These are phyloP conservation scores for Camellia sinensis DNA, from an alignment of 148 eudicot genomes.

Conservation along the genomic window DNA sequence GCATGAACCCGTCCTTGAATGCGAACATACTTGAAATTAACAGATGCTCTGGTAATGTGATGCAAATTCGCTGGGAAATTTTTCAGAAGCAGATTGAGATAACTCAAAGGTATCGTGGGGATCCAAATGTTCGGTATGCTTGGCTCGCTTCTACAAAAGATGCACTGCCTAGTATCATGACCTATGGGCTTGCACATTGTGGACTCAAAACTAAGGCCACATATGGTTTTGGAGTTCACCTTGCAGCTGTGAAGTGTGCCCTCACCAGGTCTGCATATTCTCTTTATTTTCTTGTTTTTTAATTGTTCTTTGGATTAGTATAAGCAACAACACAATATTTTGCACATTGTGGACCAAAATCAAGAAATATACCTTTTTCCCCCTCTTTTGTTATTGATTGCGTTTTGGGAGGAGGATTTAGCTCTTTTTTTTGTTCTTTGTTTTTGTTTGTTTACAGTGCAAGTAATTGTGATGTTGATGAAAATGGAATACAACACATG, in stretches of 20 bases:
- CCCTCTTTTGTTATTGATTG: no score
- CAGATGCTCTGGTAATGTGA: constrained; percentile 25
- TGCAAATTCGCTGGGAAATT: constrained; percentile 31
- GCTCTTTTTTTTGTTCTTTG: no score
- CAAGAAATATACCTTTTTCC: no score
- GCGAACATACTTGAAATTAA: constrained; percentile 23
- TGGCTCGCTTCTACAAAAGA: constrained; percentile 37
- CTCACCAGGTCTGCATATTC: constrained; percentile 22
- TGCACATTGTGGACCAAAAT: no score
- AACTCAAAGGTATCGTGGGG: constrained; percentile 29
- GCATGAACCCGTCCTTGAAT: constrained; percentile 16
- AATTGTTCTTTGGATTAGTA: background rate
- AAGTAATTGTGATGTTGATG: constrained; percentile 35
- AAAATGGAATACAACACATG: constrained; percentile 36
- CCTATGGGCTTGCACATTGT: constrained; percentile 29
- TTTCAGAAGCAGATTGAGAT: constrained; percentile 42
- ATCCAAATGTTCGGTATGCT: constrained; percentile 37
- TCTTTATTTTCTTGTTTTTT: background rate
- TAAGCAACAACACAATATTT: background rate
- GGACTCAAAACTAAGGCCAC: constrained; percentile 19
- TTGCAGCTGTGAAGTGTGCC: constrained; percentile 25
- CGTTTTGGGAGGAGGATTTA: background rate
- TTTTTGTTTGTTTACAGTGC: constrained; percentile 23
- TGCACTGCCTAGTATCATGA: constrained; percentile 26
- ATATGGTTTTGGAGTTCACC: constrained; percentile 38